Evolutionary conservation across 306 rosid genomes (phyloP), one percentile per base, ranked within the genome.

Genomic region (Phaseolus lunatus): DNA sequence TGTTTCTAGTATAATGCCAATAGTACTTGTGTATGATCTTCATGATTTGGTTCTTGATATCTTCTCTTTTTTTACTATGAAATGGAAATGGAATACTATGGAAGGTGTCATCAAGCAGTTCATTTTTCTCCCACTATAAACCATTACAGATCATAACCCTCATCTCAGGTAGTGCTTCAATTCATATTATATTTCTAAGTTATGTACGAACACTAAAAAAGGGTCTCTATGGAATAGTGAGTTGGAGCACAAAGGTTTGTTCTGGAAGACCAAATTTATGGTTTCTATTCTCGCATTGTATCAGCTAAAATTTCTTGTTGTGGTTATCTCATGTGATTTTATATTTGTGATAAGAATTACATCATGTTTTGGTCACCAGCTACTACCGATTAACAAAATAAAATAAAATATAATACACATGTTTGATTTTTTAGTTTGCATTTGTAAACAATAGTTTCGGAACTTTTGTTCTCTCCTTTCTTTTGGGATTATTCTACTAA

Each of bases 241-340:
- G 78, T 81, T 84, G 91, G 93, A 84, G 71, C 88, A 85, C 89
- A 77, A 76, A 70, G 16, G 10, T 50, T 59, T 35, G 49, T 53
- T 78, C 63, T 69, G 81, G 73, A 83, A 69, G 81, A 49, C 72
- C 59, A 29, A 5, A 6, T 24, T 58, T 57, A 4, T 58, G 39
- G 6, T 61, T 29, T 15, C 5, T 77, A 41, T 43, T 66, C 43
- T 50, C 70, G 5, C 48, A 64, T 35, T 35, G 0, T 35, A n/a
- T 63, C 26, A 63, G 47, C 69, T n/a, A 63, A 13, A 2, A 1
- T 18, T 65, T 65, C 70, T 65, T 19, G 10, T 18, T 65, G 20
- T 65, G 9, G 70, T 31, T 15, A 44, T 9, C 11, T 61, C 5
- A 29, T 3, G 19, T 57, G 43, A 35, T 74, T 43, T 48, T 59